A percentile compares a stretch with the other conserved stretches of the same genome.
phyloP scores from a whole-genome alignment of 441 rosid species.

The Aleurites moluccanus region DNA sequence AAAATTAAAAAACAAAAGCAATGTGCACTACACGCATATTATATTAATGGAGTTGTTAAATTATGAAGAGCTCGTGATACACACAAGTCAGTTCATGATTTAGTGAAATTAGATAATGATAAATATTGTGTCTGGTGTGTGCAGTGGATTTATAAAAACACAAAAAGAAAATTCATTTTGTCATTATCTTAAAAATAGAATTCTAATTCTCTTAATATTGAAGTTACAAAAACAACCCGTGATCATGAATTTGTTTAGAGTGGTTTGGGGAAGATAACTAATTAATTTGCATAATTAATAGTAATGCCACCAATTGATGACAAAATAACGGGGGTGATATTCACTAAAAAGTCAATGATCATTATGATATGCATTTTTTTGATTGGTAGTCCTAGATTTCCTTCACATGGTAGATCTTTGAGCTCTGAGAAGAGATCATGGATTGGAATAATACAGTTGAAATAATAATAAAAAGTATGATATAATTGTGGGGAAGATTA shows the following conservation, averaged over 20 bases:
- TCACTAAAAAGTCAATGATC: constrained; percentile 24
- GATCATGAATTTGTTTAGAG: background rate
- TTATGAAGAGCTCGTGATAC: constrained; percentile 27
- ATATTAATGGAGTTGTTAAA: constrained; percentile 12
- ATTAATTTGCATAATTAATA: background rate
- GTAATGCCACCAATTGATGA: constrained; percentile 14
- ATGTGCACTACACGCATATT: background rate
- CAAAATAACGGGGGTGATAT: constrained; percentile 18
- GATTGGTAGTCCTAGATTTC: constrained; percentile 34
- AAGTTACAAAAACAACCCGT: too few species aligned
- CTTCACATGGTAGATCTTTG: constrained; percentile 35
- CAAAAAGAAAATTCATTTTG: background rate
- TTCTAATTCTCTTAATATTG: too few species aligned
- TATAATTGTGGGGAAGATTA: background rate
- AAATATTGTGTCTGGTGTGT: background rate
- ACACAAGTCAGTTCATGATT: constrained; percentile 6
- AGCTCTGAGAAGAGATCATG: constrained; percentile 5
- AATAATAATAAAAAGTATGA: background rate
- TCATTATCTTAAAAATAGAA: too few species aligned
- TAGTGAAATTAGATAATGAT: background rate
- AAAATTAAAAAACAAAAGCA: background rate
- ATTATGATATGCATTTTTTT: constrained; percentile 14
- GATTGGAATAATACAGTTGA: background rate
- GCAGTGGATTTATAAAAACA: background rate
- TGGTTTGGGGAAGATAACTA: background rate